These are phyloP conservation scores for Austroboletus eburneus DNA, from an alignment of 768 basidiomycete genomes.

Conservation along the genomic window DNA sequence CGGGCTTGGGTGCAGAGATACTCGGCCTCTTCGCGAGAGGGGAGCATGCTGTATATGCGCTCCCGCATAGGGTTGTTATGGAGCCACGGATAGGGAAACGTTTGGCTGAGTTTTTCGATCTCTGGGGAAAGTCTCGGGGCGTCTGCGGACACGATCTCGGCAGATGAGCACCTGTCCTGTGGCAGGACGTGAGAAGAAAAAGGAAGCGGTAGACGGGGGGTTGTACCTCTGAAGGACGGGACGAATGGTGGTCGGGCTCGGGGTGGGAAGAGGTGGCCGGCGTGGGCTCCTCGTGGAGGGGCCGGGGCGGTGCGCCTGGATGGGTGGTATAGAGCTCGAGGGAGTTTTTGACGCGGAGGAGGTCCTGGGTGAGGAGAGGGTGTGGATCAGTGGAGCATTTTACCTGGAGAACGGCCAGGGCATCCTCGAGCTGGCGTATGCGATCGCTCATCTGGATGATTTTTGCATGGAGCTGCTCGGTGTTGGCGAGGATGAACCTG, in stretches of 20 bases:
- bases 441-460: constrained; percentile 59
- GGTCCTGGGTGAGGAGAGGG: constrained; percentile 54
- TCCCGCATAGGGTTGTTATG: constrained; percentile 60
- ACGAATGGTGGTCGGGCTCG: constrained; percentile 9
- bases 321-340: constrained; percentile 55
- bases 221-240: constrained; percentile 25
- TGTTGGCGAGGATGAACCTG: constrained; percentile 66
- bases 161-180: constrained; percentile 26
- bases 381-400: constrained; percentile 41
- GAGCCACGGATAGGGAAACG: constrained; percentile 68
- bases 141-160: constrained; percentile 19
- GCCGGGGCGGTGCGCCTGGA: neutral
- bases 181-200: neutral
- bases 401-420: constrained; percentile 43
- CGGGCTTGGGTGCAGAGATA: constrained; percentile 61
- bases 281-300: constrained; percentile 7
- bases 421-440: constrained; percentile 61
- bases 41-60: constrained; percentile 60
- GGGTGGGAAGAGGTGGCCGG: constrained; percentile 14
- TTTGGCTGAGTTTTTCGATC: constrained; percentile 50
- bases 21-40: constrained; percentile 53
- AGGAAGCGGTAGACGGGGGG: neutral
- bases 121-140: constrained; percentile 26
- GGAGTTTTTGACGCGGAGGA: constrained; percentile 60
- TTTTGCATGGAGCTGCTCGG: constrained; percentile 62